Evolutionary conservation across 331 rosid species (phyloP), one percentile per base, ranked within the genome.

Genomic region (Cydonia oblonga): DNA sequence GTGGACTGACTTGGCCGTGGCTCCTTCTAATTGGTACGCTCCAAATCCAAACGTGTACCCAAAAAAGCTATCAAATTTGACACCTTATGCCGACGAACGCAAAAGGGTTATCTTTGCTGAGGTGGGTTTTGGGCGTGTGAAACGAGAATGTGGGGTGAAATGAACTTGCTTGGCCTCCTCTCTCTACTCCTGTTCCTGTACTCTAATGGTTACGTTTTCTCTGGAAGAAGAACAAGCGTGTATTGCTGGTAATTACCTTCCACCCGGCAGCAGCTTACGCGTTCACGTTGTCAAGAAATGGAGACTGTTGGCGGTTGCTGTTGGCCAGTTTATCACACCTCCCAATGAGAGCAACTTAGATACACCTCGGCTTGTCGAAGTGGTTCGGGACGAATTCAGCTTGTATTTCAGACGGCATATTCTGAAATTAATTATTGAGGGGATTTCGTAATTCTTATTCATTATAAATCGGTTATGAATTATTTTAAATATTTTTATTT

Each of bases 311-410:
- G 20, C 54, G 1, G 54, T 49, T 16, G 54, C 54, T 49, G 54
- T 16, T 49, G 54, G 54, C 1, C 53, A 15, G 53, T 46, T 5
- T 46, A 8, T 15, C 8, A 46, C n/a, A 5, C 53, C n/a, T 5
- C 53, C n/a, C 53, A 7, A 32, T 32, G 35, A 32, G 9, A 32
- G 35, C 2, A 32, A 32, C 9, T 2, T 7, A 32, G 32, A 29
- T 32, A 32, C 10, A 32, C 3, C 35, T 32, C 2, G 9, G 2
- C 2, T 2, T 7, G 35, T 0, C 2, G 0, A 0, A 32, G 2
- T 6, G 35, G 0, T 32, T 32, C 0, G 35, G 2, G 0, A 32
- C 0, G 30, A 28, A 28, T 28, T 28, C 1, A 1, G 30, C 1
- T 4, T 1, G 9, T 5, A 30, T 30, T 30, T 6, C 3, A 30